Evolutionary conservation across 2,329 filamentous ascomycete species (phyloP), one percentile per base, ranked within the genome.

Genomic region (Arachnopeziza araneosa): DNA sequence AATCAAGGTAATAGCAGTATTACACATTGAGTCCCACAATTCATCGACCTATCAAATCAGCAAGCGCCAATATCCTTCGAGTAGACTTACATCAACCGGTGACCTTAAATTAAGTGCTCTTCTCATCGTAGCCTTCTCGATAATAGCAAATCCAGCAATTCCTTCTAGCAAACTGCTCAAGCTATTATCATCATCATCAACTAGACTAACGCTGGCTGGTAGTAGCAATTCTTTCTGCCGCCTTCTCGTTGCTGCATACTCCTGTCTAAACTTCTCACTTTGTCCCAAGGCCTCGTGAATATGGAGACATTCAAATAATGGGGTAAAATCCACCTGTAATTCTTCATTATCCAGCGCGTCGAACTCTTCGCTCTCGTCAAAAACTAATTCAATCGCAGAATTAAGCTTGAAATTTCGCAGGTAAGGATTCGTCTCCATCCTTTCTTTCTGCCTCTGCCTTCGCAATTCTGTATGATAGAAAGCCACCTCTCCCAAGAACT

Each of bases 11-110:
- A 98, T 91, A 0, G 91, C 88, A 52, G 88, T 87, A 70, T 93
- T 90, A 71, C 93, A 98, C 90, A 98, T 95, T 0, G 93, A 97
- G 69, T 98, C 93, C 95, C 95, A 99, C 1, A 99, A 79, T 75
- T 98, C 95, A 71, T 99, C 95, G n/a, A 97, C 86, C 89, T 93
- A 63, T 59, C 24, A n/a, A 32, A 57, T 71, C 48, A 57, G 9
- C 10, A 36, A 14, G 24, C 52, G 6, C 58, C 17, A 14, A 50
- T 12, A 1, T 26, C 17, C 8, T 52, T 52, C 22, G 19, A 30
- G 19, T 5, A 6, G 17, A 71, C 84, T 74, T 74, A 93, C 93
- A 77, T 99, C 95, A 66, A 90, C 84, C 12, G 85, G 78, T 26
- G 91, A 89, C 64, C 95, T 86, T 55, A 99, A 78, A 69, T 95